Percentiles rank a stretch among this genome's conserved stretches.
These are phyloP conservation scores for Rhynchosporium secalis DNA, from an alignment of 2,329 filamentous ascomycete genomes.

Conservation along the genomic window DNA sequence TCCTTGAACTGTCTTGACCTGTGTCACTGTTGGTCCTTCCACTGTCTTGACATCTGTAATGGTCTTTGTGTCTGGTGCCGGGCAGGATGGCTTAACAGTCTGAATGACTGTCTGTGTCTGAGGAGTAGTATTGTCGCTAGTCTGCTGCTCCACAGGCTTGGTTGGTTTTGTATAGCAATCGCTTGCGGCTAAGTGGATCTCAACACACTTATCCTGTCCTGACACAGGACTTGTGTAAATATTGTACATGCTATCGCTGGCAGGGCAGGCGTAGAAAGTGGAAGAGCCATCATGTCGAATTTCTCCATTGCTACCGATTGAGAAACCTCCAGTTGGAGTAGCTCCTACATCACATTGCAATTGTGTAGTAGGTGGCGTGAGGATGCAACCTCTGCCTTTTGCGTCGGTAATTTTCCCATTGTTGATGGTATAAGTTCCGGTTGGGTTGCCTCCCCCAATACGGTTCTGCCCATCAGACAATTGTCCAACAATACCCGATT, in stretches of 20 bases:
- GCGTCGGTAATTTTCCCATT: conserved; percentile 53
- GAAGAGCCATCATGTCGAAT: conserved; percentile 52
- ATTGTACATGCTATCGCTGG: conserved; percentile 43
- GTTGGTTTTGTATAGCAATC: conserved; percentile 36
- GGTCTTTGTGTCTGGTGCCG: not conserved
- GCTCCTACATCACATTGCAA: conserved; percentile 51
- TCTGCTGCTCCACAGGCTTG: not conserved
- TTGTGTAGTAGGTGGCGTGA: conserved; percentile 37
- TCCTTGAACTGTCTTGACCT: not conserved
- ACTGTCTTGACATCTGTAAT: conserved; percentile 5
- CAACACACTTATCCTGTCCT: conserved; percentile 39
- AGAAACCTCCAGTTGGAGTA: conserved; percentile 53
- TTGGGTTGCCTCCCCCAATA: conserved; percentile 49
- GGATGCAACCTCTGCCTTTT: conserved; percentile 60
- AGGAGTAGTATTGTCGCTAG: not conserved
- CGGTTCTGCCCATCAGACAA: conserved; percentile 61
- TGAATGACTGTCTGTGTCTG: not conserved
- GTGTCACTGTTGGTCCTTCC: not conserved
- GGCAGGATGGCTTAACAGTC: conserved; percentile 8
- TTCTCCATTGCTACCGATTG: conserved; percentile 51
- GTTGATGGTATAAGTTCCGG: conserved; percentile 55
- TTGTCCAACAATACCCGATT: conserved; percentile 56
- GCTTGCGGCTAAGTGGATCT: conserved; percentile 41
- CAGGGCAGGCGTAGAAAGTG: conserved; percentile 56
- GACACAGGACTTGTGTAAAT: conserved; percentile 38